Base-by-base conservation (phyloP, 495 filamentous ascomycete genomes). In the Hypomontagnella submonticulosa region DNA sequence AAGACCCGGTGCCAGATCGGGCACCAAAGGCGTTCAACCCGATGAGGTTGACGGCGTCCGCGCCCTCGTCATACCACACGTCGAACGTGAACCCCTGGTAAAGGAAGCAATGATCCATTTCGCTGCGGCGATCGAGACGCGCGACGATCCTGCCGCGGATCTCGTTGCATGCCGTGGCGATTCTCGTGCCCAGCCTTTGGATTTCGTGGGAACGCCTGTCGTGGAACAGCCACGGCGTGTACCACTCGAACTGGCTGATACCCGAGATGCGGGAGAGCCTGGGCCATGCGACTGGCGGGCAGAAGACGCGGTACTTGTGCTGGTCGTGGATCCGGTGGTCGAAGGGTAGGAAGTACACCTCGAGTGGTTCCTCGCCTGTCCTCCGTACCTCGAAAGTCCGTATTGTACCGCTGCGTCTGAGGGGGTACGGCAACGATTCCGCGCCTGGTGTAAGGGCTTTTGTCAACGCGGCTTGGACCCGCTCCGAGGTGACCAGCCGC, bases 171-270 rank as follows among this genome's bases (percentile, higher is more conserved):
- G 47, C 51, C 1, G 2, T 6, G 18, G 62, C 15, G 11, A 77
- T 50, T 19, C 16, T 57, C 5, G 63, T 20, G 13, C 53, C 64
- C 4, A 62, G 56, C 43, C 48, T 56, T 49, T 6, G 57, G 27
- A 2, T 57, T 13, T 16, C 36, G 48, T n/a, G n/a, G n/a, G n/a
- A 10, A 37, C 13, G 5, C 15, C 48, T 16, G 13, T 55, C 8
- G 12, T 48, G 47, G 56, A 72, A 73, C 33, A 63, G 48, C 74
- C 75, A 79, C 8, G 53, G 59, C 33, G 27, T 53, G 47, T 72
- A 64, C 76, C 75, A 79, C 23, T 67, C 30, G 41, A 77, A 76
- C 51, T 76, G 73, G 19, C 75, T 77, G 23, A 75, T 71, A 13
- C 61, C 74, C 2, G 72, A 62, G n/a, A 77, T 72, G 36, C 52